A percentile compares a stretch with the other conserved stretches of the same genome.
Evolutionary conservation across 176 grass and related monocot species (phyloP).

Genomic region (Hyparrhenia diplandra): DNA sequence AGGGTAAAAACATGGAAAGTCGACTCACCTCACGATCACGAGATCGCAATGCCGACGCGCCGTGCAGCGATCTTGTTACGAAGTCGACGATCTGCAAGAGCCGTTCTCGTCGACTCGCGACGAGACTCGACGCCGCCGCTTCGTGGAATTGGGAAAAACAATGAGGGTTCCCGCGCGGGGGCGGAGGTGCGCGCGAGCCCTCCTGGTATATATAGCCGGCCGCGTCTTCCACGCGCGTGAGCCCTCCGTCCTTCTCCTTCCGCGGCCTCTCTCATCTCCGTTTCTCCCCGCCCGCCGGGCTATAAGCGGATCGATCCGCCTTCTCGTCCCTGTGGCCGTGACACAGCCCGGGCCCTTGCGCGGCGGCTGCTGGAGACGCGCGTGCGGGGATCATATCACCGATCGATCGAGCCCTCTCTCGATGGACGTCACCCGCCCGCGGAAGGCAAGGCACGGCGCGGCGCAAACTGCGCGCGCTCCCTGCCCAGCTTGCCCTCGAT

Average conservation of each 20-base stretch:
- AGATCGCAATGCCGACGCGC: background rate
- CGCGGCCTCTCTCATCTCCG: background rate
- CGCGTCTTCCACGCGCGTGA: background rate
- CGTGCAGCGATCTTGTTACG: background rate
- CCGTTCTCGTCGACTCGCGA: background rate
- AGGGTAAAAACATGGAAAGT: background rate
- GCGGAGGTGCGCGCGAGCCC: background rate
- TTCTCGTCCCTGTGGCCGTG: no score
- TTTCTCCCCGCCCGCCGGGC: background rate
- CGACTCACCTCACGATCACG: background rate
- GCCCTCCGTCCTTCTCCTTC: background rate
- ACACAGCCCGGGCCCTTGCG: no score
- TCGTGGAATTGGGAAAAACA: no score
- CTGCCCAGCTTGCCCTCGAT: background rate
- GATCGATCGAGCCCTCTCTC: no score
- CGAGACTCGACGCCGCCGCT: no score
- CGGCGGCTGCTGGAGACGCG: background rate
- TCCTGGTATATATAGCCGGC: constrained; percentile 15
- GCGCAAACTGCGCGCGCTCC: background rate
- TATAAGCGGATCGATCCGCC: background rate
- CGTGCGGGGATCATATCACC: background rate
- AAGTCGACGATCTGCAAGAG: background rate
- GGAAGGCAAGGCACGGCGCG: background rate
- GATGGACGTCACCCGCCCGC: no score
- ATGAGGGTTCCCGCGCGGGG: no score